Percentiles rank a stretch among this genome's conserved stretches.
phyloP scores from a whole-genome alignment of 1,139 yeast species.

The Debaryomycetaceae sp. region DNA sequence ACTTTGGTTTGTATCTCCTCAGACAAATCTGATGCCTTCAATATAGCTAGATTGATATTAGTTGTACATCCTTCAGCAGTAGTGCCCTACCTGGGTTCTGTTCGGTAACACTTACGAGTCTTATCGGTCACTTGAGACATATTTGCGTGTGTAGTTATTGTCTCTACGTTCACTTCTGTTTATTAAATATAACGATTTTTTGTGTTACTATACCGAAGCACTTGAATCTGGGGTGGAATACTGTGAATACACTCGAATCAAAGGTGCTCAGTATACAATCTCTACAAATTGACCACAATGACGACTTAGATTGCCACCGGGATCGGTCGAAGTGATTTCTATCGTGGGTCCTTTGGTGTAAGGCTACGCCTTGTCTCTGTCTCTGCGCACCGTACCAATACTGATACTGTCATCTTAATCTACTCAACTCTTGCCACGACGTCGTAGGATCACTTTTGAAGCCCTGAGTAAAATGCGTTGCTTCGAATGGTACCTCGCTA shows the following conservation, averaged over 20 bases:
- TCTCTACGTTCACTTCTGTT: background rate
- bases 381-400: no score
- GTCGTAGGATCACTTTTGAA: no score
- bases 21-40: constrained; percentile 48
- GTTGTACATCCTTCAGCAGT: constrained; percentile 4
- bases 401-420: no score
- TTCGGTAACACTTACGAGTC: constrained; percentile 3
- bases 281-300: no score
- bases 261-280: no score
- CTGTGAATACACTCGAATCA: background rate
- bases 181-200: background rate
- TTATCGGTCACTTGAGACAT: constrained; percentile 4
- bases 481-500: no score
- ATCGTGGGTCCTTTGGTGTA: no score
- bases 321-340: no score
- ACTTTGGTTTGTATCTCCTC: constrained; percentile 59
- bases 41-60: constrained; percentile 29
- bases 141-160: background rate
- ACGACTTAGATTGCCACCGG: no score
- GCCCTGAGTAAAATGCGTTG: no score
- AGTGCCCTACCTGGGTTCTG: background rate
- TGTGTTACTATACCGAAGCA: background rate
- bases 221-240: background rate
- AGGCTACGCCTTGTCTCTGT: no score
- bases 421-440: no score